These are phyloP conservation scores for Tylopilus plumbeoviolaceoides DNA, from an alignment of 768 basidiomycete genomes.

Conservation along the genomic window DNA sequence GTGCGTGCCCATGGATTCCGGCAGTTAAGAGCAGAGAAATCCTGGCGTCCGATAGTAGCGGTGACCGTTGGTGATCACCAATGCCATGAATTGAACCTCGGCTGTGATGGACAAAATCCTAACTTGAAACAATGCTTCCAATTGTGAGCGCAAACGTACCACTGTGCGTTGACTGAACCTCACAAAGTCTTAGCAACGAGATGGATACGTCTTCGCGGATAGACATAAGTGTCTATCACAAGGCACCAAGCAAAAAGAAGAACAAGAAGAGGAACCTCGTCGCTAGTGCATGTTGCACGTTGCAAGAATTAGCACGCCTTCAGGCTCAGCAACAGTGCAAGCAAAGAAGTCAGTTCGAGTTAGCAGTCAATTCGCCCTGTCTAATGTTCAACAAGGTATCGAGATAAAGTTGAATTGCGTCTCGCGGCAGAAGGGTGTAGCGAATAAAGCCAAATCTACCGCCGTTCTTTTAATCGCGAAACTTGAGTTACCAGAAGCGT, in stretches of 20 bases:
- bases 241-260: constrained; percentile 60
- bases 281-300: constrained; percentile 45
- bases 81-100: constrained; percentile 54
- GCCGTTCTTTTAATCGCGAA: constrained; percentile 18
- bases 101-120: constrained; percentile 66
- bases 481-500: constrained; percentile 11
- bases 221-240: constrained; percentile 55
- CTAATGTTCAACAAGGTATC: constrained; percentile 30
- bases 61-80: constrained; percentile 51
- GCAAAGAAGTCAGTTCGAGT: constrained; percentile 40
- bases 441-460: constrained; percentile 8
- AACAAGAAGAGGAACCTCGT: constrained; percentile 52
- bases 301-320: constrained; percentile 51
- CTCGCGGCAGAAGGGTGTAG: constrained; percentile 12
- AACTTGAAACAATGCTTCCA: constrained; percentile 52
- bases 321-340: constrained; percentile 36
- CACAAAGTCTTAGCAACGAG: constrained; percentile 33
- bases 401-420: constrained; percentile 42
- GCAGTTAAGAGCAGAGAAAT: constrained; percentile 52
- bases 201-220: constrained; percentile 38
- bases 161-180: not conserved
- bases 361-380: not conserved
- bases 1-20: constrained; percentile 37
- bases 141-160: constrained; percentile 40
- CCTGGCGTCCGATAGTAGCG: constrained; percentile 65